phyloP scores from a whole-genome alignment of 2,329 filamentous ascomycete genomes.

The Cladosporium colombiae region DNA sequence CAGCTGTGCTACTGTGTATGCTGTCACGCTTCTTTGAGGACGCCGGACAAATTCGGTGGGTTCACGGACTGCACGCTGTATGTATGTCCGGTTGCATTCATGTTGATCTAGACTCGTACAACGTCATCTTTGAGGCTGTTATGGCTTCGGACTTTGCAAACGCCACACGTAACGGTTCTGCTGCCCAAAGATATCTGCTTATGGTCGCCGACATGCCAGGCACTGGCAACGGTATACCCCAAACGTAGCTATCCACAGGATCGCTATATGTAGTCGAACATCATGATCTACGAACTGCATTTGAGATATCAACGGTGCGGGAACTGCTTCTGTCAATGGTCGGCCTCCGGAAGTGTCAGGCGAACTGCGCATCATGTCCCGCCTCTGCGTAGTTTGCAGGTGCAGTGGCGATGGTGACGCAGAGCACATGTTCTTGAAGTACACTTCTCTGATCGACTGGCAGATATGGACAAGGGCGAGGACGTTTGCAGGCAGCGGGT shows the following conservation, averaged over 20 bases:
- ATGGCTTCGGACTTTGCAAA: not conserved
- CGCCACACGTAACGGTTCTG: not conserved
- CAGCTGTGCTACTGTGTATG: not conserved
- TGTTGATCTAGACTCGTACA: not conserved
- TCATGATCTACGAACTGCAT: not conserved
- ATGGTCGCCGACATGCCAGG: not conserved
- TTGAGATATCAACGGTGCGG: not conserved
- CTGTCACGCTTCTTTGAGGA: not conserved
- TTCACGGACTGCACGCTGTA: not conserved
- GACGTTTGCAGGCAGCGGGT: not conserved
- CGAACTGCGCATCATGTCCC: not conserved
- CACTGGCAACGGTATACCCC: not conserved
- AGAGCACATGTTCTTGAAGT: slow-evolving; percentile 1
- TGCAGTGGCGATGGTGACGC: slow-evolving; percentile 3
- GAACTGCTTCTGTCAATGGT: not conserved
- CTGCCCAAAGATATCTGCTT: not conserved
- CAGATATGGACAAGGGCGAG: not conserved
- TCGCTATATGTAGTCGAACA: not conserved
- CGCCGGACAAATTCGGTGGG: not conserved
- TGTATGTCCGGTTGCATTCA: not conserved
- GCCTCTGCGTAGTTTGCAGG: not conserved
- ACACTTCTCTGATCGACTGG: not conserved
- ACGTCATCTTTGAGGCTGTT: not conserved
- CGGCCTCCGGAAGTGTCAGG: not conserved
- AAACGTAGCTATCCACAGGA: not conserved